Evolutionary conservation across 352 stramenopile genomes (phyloP).

Genomic region (Phytophthora melonis): DNA sequence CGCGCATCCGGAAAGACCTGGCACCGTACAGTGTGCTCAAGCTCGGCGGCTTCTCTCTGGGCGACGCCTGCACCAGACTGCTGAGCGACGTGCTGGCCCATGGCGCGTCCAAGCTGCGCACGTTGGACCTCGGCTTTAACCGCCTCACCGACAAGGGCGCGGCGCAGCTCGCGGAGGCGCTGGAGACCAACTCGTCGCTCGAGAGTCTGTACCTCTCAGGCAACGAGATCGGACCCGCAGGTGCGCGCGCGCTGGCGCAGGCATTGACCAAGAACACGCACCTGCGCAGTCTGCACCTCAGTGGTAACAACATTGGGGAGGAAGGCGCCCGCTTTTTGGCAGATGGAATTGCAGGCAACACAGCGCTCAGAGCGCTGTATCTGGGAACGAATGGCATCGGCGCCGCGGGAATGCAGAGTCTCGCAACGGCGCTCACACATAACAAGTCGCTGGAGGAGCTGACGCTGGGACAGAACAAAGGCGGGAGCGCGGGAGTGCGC

Average conservation of each 20-base stretch:
- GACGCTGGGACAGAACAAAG: slow-evolving; percentile 82
- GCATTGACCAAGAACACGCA: slow-evolving; percentile 69
- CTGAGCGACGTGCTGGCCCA: slow-evolving; percentile 63
- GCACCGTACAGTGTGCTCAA: slow-evolving; percentile 75
- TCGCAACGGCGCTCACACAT: slow-evolving; percentile 63
- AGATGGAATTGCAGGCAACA: slow-evolving; percentile 64
- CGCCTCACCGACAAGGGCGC: slow-evolving; percentile 78
- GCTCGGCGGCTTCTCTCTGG: slow-evolving; percentile 82
- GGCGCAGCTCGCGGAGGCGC: slow-evolving; percentile 57
- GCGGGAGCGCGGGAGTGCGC: slow-evolving; percentile 64
- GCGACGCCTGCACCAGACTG: slow-evolving; percentile 67
- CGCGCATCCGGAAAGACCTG: slow-evolving; percentile 64
- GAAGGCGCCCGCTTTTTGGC: slow-evolving; percentile 66
- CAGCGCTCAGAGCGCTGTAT: slow-evolving; percentile 67
- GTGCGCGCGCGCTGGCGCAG: slow-evolving; percentile 53
- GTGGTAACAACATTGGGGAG: slow-evolving; percentile 87
- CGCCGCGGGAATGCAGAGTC: slow-evolving; percentile 60
- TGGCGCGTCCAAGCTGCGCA: slow-evolving; percentile 52
- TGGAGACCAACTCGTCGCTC: slow-evolving; percentile 72
- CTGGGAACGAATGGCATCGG: slow-evolving; percentile 86
- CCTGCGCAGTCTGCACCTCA: slow-evolving; percentile 75
- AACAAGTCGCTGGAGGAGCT: slow-evolving; percentile 77
- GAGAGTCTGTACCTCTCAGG: slow-evolving; percentile 82
- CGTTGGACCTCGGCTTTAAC: slow-evolving; percentile 85
- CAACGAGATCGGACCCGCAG: slow-evolving; percentile 79